Evolutionary conservation across 768 basidiomycete genomes (phyloP).

Genomic region (Auricularia sp.): DNA sequence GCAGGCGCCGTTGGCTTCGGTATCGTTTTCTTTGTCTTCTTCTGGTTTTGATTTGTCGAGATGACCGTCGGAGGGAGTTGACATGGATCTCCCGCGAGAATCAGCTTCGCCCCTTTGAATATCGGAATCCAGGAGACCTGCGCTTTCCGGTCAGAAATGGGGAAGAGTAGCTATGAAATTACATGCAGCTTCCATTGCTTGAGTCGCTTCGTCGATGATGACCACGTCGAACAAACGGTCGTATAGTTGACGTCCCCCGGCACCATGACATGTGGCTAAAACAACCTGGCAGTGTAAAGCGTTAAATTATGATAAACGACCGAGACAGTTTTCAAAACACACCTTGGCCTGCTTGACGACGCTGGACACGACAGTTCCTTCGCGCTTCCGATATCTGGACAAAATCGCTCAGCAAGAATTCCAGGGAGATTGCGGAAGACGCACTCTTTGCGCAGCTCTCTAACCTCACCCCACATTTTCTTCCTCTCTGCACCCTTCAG

Average conservation of each 20-base stretch:
- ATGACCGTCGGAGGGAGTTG: constrained; percentile 92
- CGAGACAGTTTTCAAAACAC: neutral
- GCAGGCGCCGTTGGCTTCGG: neutral
- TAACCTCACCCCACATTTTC: constrained; percentile 6
- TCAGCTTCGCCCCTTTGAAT: constrained; percentile 80
- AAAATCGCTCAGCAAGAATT: neutral
- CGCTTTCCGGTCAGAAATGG: neutral
- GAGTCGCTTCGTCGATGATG: constrained; percentile 96
- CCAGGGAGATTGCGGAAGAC: constrained; percentile 14
- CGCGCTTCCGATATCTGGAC: constrained; percentile 74
- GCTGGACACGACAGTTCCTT: constrained; percentile 71
- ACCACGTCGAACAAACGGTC: constrained; percentile 81
- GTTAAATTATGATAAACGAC: neutral
- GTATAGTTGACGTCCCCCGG: constrained; percentile 73
- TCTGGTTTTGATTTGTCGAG: constrained; percentile 38
- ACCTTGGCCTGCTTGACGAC: constrained; percentile 76
- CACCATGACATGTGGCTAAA: constrained; percentile 87
- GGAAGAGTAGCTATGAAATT: neutral
- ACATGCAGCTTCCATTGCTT: constrained; percentile 81
- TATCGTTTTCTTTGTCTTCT: constrained; percentile 21
- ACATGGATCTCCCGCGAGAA: constrained; percentile 90
- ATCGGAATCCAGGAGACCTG: constrained; percentile 94
- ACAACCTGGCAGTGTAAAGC: constrained; percentile 47
- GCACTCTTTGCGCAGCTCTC: constrained; percentile 72
- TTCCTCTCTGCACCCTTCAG: constrained; percentile 12